phyloP scores from a whole-genome alignment of 371 early-diverging fungal genomes.

The Haplosporangium sp. region DNA sequence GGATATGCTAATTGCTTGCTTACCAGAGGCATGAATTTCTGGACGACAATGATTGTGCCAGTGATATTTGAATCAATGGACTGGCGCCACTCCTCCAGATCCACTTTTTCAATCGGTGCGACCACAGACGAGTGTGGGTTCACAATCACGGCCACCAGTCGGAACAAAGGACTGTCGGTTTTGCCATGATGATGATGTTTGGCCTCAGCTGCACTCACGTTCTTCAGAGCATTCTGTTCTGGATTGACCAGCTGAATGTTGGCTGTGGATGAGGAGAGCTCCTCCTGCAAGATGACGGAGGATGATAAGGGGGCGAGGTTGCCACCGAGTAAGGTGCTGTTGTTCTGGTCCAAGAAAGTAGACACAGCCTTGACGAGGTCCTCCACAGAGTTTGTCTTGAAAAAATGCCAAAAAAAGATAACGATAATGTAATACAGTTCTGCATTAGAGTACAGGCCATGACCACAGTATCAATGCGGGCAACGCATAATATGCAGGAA shows the following conservation, averaged over 20 bases:
- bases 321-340: slow-evolving; percentile 22
- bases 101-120: slow-evolving; percentile 37
- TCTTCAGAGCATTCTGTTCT: slow-evolving; percentile 16
- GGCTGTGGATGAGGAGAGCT: slow-evolving; percentile 32
- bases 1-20: neutral
- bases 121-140: slow-evolving; percentile 15
- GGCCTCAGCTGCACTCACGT: slow-evolving; percentile 24
- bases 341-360: slow-evolving; percentile 31
- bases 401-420: neutral
- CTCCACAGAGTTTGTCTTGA: slow-evolving; percentile 19
- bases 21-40: slow-evolving; percentile 44
- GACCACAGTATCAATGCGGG: no score
- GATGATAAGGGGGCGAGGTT: neutral
- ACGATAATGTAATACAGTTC: no score
- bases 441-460: no score
- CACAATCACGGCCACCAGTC: slow-evolving; percentile 37
- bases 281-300: slow-evolving; percentile 26
- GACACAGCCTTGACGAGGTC: slow-evolving; percentile 27
- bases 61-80: slow-evolving; percentile 34
- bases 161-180: slow-evolving; percentile 27
- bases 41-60: slow-evolving; percentile 25
- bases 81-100: slow-evolving; percentile 32
- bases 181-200: slow-evolving; percentile 31
- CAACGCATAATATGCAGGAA: no score
- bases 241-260: slow-evolving; percentile 32